Base-by-base conservation (phyloP, 2,329 filamentous ascomycete species). In the Alternaria conjuncta region DNA sequence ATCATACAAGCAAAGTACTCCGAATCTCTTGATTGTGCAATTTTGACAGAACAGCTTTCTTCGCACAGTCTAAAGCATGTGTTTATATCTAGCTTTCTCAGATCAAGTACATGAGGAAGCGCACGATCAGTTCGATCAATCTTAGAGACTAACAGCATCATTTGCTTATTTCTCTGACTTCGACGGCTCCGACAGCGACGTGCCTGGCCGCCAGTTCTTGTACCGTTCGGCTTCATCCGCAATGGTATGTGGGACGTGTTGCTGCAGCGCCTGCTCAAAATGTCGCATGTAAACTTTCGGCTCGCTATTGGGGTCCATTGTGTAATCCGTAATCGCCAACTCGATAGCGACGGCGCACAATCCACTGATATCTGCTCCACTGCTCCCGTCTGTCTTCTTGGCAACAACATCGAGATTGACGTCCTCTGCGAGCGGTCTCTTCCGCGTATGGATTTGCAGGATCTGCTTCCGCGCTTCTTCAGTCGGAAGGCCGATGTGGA, bases 401-500 rank as follows among this genome's bases (percentile, higher is more conserved):
- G 92, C 92, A 28, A 97, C 81, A 53, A 84, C 82, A 1, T 85
- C 81, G 9, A 93, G 78, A 73, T 93, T 87, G 13, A 97, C 87
- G 58, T 92, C 90, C 0, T 82, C 75, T 28, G 83, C 81, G 43
- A 93, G 82, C 21, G 86, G 83, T 55, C 91, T 86, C 59, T 86
- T 88, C 26, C 84, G 82, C 1, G 89, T 86, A 75, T 91, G 89
- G 56, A 93, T 89, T 15, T 83, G 80, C 59, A 97, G 86, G 57
- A 98, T 95, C 67, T 93, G 91, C 74, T 86, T 87, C 9, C 95
- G 86, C 0, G 93, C 93, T 8, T 87, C 83, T 49, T 86, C 81
- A 73, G 93, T 90, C 0, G 95, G 95, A 4, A 93, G 91, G 0
- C 92, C 92, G 46, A 97, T 92, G 78, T 97, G 97, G 49, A 97